Evolutionary conservation across 495 filamentous ascomycete species (phyloP).

Genomic region (Xylaria venustula): DNA sequence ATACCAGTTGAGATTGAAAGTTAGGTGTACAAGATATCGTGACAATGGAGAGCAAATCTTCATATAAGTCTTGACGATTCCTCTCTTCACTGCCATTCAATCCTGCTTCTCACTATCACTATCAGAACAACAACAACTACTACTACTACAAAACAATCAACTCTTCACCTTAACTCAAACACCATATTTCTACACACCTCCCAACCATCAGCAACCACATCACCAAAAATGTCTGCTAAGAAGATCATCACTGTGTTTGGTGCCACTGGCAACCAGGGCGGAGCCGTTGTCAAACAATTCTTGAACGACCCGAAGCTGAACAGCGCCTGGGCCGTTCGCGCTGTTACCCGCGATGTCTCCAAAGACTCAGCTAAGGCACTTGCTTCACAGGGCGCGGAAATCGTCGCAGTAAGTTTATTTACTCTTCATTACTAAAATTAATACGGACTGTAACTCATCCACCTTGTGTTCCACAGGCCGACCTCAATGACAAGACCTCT

Average conservation of each 20-base stretch:
- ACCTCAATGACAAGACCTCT: constrained; percentile 48
- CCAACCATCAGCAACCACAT: constrained; percentile 33
- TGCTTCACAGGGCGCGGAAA: constrained; percentile 40
- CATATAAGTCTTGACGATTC: constrained; percentile 4
- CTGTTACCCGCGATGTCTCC: constrained; percentile 53
- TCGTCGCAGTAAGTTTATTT: constrained; percentile 24
- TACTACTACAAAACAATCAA: too few relatives aligned
- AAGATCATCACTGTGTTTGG: constrained; percentile 60
- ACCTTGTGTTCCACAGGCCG: constrained; percentile 36
- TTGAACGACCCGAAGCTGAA: constrained; percentile 51
- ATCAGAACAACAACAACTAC: too few relatives aligned
- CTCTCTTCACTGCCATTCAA: neutral
- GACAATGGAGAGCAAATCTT: neutral
- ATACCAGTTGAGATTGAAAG: neutral
- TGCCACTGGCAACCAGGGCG: constrained; percentile 63
- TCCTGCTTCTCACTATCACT: neutral
- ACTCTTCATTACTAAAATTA: neutral
- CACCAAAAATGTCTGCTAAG: constrained; percentile 40
- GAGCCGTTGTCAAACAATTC: constrained; percentile 53
- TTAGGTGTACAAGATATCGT: neutral
- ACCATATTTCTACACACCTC: neutral
- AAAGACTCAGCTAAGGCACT: constrained; percentile 46
- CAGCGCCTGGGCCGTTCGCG: constrained; percentile 52
- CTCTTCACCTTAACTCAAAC: neutral
- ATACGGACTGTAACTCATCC: neutral